Percentiles rank a stretch among this genome's conserved stretches.
Conservation (phyloP, 2,329 filamentous ascomycete species). For the Coniochaeta pulveracea region DNA sequence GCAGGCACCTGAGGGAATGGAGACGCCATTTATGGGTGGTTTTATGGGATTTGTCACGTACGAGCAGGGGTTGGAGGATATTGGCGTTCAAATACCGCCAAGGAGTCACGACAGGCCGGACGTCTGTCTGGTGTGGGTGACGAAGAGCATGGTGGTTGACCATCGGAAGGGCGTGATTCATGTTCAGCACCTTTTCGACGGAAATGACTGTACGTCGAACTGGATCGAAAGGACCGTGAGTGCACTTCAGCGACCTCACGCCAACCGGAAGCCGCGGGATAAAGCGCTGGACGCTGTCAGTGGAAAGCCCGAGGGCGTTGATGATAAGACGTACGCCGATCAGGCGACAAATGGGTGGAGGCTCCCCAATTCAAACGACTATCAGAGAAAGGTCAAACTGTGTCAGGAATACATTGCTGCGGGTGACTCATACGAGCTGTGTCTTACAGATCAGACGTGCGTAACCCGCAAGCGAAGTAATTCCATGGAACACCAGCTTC, state of each 20-base stretch:
- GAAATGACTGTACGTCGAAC: slow-evolving; percentile 15
- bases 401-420: slow-evolving; percentile 64
- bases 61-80: slow-evolving; percentile 62
- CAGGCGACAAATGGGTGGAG: slow-evolving; percentile 3
- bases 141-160: slow-evolving; percentile 68
- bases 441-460: slow-evolving; percentile 64
- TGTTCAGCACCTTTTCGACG: slow-evolving; percentile 52
- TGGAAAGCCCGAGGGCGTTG: no score
- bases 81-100: slow-evolving; percentile 29
- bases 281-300: neutral
- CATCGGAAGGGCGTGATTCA: slow-evolving; percentile 50
- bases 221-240: slow-evolving; percentile 33
- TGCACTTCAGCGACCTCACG: slow-evolving; percentile 16
- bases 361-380: slow-evolving; percentile 34
- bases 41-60: slow-evolving; percentile 80
- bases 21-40: slow-evolving; percentile 64
- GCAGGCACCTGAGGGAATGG: slow-evolving; percentile 11
- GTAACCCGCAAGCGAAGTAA: slow-evolving; percentile 33
- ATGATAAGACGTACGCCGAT: no score
- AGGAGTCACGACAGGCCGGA: slow-evolving; percentile 45
- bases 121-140: slow-evolving; percentile 65
- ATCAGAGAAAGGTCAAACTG: slow-evolving; percentile 53
- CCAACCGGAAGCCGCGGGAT: neutral
- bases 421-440: slow-evolving; percentile 79
- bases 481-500: neutral